Percentiles rank a stretch among this genome's conserved stretches.
phyloP scores from a whole-genome alignment of 2,329 filamentous ascomycete species.

The Colletotrichum magnum region DNA sequence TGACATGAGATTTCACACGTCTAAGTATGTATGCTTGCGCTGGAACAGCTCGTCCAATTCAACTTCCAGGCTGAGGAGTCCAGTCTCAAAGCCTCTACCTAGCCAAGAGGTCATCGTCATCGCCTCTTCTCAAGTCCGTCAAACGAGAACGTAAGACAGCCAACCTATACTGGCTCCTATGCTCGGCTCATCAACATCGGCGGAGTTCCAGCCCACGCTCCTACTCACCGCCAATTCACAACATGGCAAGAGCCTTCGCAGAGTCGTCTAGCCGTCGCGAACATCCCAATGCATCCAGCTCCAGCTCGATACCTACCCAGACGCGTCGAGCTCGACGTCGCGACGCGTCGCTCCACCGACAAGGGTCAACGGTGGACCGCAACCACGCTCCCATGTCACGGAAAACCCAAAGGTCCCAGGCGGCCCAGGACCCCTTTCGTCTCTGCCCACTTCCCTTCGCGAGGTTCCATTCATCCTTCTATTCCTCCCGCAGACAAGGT shows the following conservation, averaged over 20 bases:
- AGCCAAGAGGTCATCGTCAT: no score
- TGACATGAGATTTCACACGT: no score
- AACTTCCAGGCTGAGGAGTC: no score
- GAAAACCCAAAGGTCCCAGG: background rate
- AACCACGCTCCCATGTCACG: conserved; percentile 27
- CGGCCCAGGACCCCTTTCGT: conserved; percentile 28
- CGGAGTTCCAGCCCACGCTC: background rate
- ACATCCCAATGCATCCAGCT: background rate
- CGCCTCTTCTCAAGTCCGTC: background rate
- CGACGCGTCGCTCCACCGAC: conserved; percentile 23
- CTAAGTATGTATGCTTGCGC: no score
- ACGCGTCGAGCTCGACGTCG: conserved; percentile 21
- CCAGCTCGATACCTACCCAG: background rate
- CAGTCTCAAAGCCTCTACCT: no score
- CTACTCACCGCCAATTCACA: background rate
- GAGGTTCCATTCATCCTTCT: background rate
- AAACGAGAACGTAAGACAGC: background rate
- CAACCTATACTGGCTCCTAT: no score
- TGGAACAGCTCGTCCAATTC: no score
- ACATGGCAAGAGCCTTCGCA: background rate
- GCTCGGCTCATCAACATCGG: background rate
- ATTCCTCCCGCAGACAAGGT: conserved; percentile 1
- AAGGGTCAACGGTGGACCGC: background rate
- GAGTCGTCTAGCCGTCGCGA: background rate
- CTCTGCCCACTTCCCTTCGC: background rate